Base-by-base conservation (phyloP, 2,329 filamentous ascomycete species). In the Mariannaea elegans region DNA sequence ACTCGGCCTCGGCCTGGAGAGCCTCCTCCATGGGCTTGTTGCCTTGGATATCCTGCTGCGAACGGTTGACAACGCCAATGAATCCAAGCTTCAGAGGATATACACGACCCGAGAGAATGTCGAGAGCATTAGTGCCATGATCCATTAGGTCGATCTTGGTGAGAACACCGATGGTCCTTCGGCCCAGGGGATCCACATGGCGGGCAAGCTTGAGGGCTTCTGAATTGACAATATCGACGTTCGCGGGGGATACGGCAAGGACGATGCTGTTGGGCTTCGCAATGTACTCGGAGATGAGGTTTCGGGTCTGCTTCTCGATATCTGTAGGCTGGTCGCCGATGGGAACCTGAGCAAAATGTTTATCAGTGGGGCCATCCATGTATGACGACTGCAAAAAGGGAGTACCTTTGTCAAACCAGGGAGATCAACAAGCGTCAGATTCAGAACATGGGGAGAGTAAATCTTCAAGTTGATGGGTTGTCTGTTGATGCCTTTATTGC, bases 71-170 rank as follows among this genome's bases (percentile, higher is more conserved):
- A 14, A 98, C 94, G 62, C 95, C 95, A 69, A 99, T 98, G 75
- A 98, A 99, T 24, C 95, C 95, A 64, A 99, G 86, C 79, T 98
- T 99, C 69, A 99, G 77, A 8, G 95, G 95, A 76, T 99, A 99
- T 3, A 99, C 95, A 23, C 95, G 90, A 3, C 95, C 95, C 7
- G 94, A 96, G n/a, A 99, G 84, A 68, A 99, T 99, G 73, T 99
- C 95, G 69, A 99, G 84, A 14, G 95, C 95, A 73, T 99, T 98
- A 57, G 95, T 99, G 64, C 95, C 95, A 73, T 99, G 94, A 73
- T 99, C 95, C 95, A 99, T 99, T 58, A 99, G 82, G 75, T 99
- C 95, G 65, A 99, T 83, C 80, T 99, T 99, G 61, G 95, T 98
- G 61, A 99, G 84, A 57, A 99, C 94, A 72, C 95, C 95, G 73